phyloP scores from a whole-genome alignment of 768 basidiomycete species.

The Tylopilus intermedius region DNA sequence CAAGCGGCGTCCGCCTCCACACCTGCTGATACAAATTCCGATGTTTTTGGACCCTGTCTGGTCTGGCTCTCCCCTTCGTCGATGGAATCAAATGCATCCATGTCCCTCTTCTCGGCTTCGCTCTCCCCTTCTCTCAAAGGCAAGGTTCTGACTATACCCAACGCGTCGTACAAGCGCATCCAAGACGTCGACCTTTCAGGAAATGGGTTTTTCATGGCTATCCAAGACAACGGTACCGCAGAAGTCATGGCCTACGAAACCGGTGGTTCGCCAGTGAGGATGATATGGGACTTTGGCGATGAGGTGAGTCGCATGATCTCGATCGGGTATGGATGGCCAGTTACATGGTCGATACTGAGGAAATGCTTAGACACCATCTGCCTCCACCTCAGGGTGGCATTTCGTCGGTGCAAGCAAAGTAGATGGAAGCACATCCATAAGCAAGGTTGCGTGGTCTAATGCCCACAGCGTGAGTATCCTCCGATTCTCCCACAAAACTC shows the following conservation, averaged over 20 bases:
- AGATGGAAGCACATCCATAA: no score
- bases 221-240: conserved; percentile 51
- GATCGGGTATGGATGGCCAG: background rate
- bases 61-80: conserved; percentile 34
- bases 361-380: conserved; percentile 36
- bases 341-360: background rate
- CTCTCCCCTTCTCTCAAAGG: conserved; percentile 50
- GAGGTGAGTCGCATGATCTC: conserved; percentile 35
- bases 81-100: conserved; percentile 4
- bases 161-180: conserved; percentile 45
- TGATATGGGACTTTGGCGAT: conserved; percentile 52
- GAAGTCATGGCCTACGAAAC: conserved; percentile 46
- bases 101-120: conserved; percentile 31
- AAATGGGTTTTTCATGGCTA: conserved; percentile 57
- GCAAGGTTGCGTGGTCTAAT: conserved; percentile 66
- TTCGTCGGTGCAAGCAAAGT: no score
- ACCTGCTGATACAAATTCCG: background rate
- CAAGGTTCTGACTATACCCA: conserved; percentile 41
- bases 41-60: conserved; percentile 18
- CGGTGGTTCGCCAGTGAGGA: conserved; percentile 37
- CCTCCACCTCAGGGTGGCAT: conserved; percentile 41
- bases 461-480: conserved; percentile 41
- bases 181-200: conserved; percentile 56
- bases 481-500: background rate
- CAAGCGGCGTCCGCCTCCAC: conserved; percentile 1